Conservation (phyloP, 108 stramenopile genomes). For the Skeletonema costatum region DNA sequence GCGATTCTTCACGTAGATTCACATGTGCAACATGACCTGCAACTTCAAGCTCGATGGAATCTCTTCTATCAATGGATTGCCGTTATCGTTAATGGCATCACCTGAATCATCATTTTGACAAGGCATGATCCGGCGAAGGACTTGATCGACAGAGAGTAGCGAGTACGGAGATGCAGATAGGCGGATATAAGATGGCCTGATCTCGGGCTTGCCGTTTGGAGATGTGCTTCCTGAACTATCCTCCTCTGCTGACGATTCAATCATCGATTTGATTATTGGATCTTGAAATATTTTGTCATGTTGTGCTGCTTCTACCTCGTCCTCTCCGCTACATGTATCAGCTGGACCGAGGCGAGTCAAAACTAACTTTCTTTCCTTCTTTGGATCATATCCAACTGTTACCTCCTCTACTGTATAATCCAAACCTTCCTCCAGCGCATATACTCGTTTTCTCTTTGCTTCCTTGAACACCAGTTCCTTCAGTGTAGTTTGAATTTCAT, state of each 20-base stretch:
- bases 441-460: slow-evolving; percentile 67
- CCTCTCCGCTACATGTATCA: not conserved
- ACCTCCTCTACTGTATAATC: slow-evolving; percentile 26
- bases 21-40: slow-evolving; percentile 95
- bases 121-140: slow-evolving; percentile 72
- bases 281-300: slow-evolving; percentile 36
- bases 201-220: slow-evolving; percentile 9
- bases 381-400: slow-evolving; percentile 15
- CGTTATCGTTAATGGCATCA: not conserved
- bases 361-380: slow-evolving; percentile 56
- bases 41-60: slow-evolving; percentile 91
- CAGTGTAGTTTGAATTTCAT: slow-evolving; percentile 58
- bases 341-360: slow-evolving; percentile 27
- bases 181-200: slow-evolving; percentile 26
- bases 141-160: slow-evolving; percentile 69
- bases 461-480: slow-evolving; percentile 54
- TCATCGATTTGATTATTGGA: slow-evolving; percentile 18
- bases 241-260: not conserved
- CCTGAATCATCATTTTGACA: not conserved
- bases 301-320: slow-evolving; percentile 4
- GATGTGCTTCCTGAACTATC: not conserved
- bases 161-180: slow-evolving; percentile 26
- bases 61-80: slow-evolving; percentile 41
- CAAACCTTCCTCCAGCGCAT: slow-evolving; percentile 35
- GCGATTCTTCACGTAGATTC: slow-evolving; percentile 87